These are phyloP conservation scores for Phytophthora idaei DNA, from an alignment of 352 stramenopile species.

Conservation along the genomic window DNA sequence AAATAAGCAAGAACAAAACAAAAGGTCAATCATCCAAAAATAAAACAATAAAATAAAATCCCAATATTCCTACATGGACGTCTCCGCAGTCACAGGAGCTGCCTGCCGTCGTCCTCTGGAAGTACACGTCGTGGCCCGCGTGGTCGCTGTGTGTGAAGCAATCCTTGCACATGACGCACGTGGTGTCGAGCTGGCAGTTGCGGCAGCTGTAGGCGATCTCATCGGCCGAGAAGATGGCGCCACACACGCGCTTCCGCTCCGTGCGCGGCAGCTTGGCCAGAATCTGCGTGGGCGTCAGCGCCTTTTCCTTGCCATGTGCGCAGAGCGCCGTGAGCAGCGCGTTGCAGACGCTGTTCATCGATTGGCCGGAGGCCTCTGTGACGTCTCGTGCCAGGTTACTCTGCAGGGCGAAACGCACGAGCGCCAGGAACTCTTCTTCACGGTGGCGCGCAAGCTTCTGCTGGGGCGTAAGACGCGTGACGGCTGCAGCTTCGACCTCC, in stretches of 20 bases:
- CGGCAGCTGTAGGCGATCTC: conserved; percentile 90
- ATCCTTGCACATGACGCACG: conserved; percentile 87
- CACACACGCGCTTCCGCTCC: conserved; percentile 77
- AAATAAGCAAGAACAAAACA: conserved; percentile 8
- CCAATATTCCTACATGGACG: conserved; percentile 54
- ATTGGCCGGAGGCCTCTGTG: conserved; percentile 5
- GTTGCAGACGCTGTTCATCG: conserved; percentile 43
- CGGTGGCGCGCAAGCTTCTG: conserved; percentile 41
- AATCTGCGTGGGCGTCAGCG: conserved; percentile 52
- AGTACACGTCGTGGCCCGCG: conserved; percentile 85
- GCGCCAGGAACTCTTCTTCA: conserved; percentile 51
- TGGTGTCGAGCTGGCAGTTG: conserved; percentile 86
- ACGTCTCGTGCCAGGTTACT: conserved; percentile 40
- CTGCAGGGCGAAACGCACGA: conserved; percentile 59
- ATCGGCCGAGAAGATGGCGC: conserved; percentile 84
- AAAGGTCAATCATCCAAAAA: conserved; percentile 6
- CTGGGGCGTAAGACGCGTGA: conserved; percentile 35
- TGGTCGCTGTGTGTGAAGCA: conserved; percentile 87
- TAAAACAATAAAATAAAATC: conserved; percentile 4
- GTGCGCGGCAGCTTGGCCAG: conserved; percentile 65
- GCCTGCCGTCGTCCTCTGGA: conserved; percentile 84
- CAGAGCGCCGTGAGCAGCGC: conserved; percentile 64
- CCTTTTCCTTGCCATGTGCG: conserved; percentile 55
- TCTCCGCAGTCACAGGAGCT: conserved; percentile 89
- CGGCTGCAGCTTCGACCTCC: conserved; percentile 18